Conservation (phyloP, 768 basidiomycete species). For the Naematelia aurantialba region DNA sequence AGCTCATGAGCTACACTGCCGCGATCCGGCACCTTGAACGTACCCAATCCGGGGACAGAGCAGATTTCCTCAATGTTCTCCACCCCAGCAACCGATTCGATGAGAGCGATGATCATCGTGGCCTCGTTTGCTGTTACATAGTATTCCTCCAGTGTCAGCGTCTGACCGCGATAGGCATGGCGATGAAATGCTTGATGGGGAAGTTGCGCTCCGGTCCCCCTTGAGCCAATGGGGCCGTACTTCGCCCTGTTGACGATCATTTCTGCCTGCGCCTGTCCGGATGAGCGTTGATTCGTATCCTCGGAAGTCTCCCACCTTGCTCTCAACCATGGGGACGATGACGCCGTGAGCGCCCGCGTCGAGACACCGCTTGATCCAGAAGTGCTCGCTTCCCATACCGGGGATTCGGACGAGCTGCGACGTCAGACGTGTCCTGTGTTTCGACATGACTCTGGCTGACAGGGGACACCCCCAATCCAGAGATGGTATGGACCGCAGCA, state of each 20-base stretch:
- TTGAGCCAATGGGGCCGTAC: slow-evolving; percentile 8
- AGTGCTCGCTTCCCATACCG: slow-evolving; percentile 9
- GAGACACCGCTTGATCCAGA: slow-evolving; percentile 8
- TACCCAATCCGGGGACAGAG: slow-evolving; percentile 8
- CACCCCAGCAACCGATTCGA: slow-evolving; percentile 6
- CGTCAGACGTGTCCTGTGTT: background rate
- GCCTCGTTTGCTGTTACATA: slow-evolving; percentile 10
- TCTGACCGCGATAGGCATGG: slow-evolving; percentile 1
- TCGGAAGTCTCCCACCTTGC: slow-evolving; percentile 1
- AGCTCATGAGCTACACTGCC: background rate
- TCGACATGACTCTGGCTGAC: background rate
- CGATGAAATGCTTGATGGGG: slow-evolving; percentile 13
- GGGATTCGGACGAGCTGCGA: slow-evolving; percentile 6
- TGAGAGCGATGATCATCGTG: slow-evolving; percentile 11
- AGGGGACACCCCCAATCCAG: slow-evolving; percentile 5
- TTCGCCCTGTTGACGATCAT: slow-evolving; percentile 7
- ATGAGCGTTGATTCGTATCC: background rate
- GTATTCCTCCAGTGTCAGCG: slow-evolving; percentile 12
- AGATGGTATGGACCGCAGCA: slow-evolving; percentile 7
- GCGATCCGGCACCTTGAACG: background rate
- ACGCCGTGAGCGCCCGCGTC: slow-evolving; percentile 19
- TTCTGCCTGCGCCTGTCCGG: slow-evolving; percentile 8
- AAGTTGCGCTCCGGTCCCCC: slow-evolving; percentile 9
- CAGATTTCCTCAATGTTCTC: slow-evolving; percentile 17
- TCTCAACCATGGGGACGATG: slow-evolving; percentile 7